Conservation (phyloP, 2,329 filamentous ascomycete species). For the Pseudogymnoascus sp. region DNA sequence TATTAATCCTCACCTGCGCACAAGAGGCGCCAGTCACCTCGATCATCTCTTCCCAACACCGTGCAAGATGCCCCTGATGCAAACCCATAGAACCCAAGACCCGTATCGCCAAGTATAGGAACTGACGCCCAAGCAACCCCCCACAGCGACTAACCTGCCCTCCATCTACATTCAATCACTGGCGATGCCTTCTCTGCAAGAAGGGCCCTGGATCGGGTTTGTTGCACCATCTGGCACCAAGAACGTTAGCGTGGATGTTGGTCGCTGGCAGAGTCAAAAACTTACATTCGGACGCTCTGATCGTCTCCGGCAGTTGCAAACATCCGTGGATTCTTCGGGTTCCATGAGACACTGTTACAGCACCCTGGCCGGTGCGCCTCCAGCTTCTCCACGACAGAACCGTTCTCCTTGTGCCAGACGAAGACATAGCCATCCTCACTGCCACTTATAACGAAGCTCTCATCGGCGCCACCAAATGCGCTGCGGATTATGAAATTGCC, state of each 20-base stretch:
- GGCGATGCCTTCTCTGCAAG: not conserved
- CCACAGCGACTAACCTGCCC: not conserved
- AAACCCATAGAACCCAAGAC: not conserved
- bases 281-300: conserved; percentile 74
- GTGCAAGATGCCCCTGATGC: not conserved
- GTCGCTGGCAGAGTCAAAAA: conserved; percentile 14
- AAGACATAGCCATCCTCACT: conserved; percentile 74
- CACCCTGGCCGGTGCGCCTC: conserved; percentile 65
- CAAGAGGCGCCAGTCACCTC: not conserved
- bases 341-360: conserved; percentile 87
- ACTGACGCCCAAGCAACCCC: not conserved
- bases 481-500: conserved; percentile 73
- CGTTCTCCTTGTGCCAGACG: conserved; percentile 86
- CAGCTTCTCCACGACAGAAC: conserved; percentile 65
- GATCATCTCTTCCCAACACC: not conserved
- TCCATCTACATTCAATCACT: not conserved
- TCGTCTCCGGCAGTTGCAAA: conserved; percentile 92
- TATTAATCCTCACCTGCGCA: not conserved
- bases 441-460: conserved; percentile 85
- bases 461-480: conserved; percentile 78
- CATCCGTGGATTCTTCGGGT: conserved; percentile 70
- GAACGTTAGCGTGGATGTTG: not conserved
- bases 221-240: not conserved
- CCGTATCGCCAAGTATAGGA: not conserved
- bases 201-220: not conserved